Conservation (phyloP, 2,329 filamentous ascomycete species). For the Thielaviopsis musarum region DNA sequence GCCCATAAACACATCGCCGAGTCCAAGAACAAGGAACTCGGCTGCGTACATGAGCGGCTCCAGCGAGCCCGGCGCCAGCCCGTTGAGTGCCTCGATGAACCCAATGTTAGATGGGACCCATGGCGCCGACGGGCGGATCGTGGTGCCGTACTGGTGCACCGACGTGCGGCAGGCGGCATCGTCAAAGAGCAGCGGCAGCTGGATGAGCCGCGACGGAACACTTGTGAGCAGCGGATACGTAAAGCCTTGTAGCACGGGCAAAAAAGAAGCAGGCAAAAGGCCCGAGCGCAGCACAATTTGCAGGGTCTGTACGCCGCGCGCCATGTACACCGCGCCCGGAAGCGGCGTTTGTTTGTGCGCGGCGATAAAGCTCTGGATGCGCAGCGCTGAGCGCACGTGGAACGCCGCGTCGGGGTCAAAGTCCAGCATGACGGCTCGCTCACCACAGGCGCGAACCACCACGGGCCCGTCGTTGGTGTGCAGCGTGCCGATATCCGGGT, state of each 20-base stretch:
- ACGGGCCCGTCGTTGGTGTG: constrained; percentile 1
- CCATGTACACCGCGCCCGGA: constrained; percentile 18
- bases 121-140: constrained; percentile 41
- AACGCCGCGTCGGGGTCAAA: constrained; percentile 19
- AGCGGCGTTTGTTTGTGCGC: constrained; percentile 17
- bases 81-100: constrained; percentile 27
- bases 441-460: constrained; percentile 20
- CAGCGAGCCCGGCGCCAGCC: constrained; percentile 16
- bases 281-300: constrained; percentile 18
- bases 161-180: constrained; percentile 29
- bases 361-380: constrained; percentile 21
- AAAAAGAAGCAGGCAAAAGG: constrained; percentile 13
- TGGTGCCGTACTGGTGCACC: constrained; percentile 42
- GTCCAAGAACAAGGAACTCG: constrained; percentile 21
- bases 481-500: not conserved
- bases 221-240: constrained; percentile 5
- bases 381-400: constrained; percentile 19
- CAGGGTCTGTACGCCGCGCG: constrained; percentile 21
- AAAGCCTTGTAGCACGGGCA: constrained; percentile 12
- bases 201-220: constrained; percentile 19
- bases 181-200: constrained; percentile 24
- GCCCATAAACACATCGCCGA: constrained; percentile 25
- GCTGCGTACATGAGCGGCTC: constrained; percentile 18
- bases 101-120: constrained; percentile 46
- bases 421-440: constrained; percentile 20